Base-by-base conservation (phyloP, 2,329 filamentous ascomycete species). In the Fusarium sublunatum region DNA sequence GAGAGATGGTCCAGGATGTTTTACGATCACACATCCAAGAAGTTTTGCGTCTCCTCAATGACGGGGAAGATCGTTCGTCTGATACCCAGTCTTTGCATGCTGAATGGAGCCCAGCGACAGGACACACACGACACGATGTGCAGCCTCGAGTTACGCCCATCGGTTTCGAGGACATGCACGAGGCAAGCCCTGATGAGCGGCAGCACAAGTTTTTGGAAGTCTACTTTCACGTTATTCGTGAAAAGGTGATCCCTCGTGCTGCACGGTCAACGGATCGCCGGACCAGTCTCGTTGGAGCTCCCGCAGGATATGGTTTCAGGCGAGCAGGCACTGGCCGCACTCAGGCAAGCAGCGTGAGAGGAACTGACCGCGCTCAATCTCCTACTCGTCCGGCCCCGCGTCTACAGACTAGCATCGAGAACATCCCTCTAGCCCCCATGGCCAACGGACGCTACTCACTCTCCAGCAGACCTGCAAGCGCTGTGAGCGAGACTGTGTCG, bases 141-240 rank as follows among this genome's bases (percentile, higher is more conserved):
- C 58, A 43, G 22, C 41, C 54, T 6, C 59, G 67, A n/a, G 43
- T 52, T 5, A 58, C 67, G 9, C 62, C 53, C 11, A 62, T 55
- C 2, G 68, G 69, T 4, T 82, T 85, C 29, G 75, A 79, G 12
- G 78, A 82, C 10, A 79, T 86, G 31, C 76, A 80, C 51, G 73
- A 77, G 9, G 80, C 79, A 0, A 75, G 77, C 11, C 79, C 82
- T 0, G 82, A 84, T 25, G 77, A 81, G 13, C 78, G 82, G 31
- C 82, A 86, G 58, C 71, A 77, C 22, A 75, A 75, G 10, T 78
- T 86, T n/a, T 80, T 86, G 75, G 73, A 79, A 3, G 79, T 83
- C 2, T 86, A 86, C 67, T 86, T 85, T 60, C 61, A 75, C 10
- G 67, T 74, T 1, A 75, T 86, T 12, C 76, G 79, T 6, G 73